phyloP scores from a whole-genome alignment of 2,329 filamentous ascomycete genomes.

The Fusarium illudens region DNA sequence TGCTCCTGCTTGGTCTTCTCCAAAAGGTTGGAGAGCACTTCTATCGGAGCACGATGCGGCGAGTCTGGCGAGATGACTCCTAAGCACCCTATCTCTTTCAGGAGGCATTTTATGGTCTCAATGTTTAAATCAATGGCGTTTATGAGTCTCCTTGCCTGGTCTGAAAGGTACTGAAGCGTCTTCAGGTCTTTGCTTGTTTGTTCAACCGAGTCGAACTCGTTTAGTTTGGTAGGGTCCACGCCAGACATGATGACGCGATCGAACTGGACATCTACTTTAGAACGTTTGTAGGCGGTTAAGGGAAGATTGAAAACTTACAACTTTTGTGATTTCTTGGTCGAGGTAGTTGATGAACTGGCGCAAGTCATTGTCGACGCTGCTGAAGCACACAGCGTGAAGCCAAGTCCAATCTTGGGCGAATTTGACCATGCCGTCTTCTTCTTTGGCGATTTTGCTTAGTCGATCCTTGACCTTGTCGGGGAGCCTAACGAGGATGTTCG shows the following conservation, averaged over 20 bases:
- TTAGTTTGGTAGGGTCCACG: background rate
- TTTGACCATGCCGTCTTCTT: background rate
- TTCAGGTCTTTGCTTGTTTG: conserved; percentile 1
- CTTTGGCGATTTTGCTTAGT: background rate
- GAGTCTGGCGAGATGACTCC: background rate
- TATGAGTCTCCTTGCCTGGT: background rate
- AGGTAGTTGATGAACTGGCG: conserved; percentile 7
- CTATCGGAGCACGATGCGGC: background rate
- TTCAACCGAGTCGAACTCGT: background rate
- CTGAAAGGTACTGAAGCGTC: background rate
- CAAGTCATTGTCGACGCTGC: background rate
- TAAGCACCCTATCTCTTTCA: background rate
- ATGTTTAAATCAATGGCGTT: background rate
- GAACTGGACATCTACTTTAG: background rate
- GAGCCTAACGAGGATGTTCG: background rate
- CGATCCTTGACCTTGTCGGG: background rate
- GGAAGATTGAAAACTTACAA: background rate
- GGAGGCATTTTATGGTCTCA: background rate
- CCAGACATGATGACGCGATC: background rate
- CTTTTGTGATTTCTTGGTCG: background rate
- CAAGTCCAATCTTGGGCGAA: background rate
- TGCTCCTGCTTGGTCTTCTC: background rate
- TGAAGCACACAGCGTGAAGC: background rate
- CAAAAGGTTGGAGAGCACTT: background rate
- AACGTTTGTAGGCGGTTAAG: background rate